Percentiles rank a stretch among this genome's conserved stretches.
These are phyloP conservation scores for Termitomyces sp. DNA, from an alignment of 768 basidiomycete genomes.

Conservation along the genomic window DNA sequence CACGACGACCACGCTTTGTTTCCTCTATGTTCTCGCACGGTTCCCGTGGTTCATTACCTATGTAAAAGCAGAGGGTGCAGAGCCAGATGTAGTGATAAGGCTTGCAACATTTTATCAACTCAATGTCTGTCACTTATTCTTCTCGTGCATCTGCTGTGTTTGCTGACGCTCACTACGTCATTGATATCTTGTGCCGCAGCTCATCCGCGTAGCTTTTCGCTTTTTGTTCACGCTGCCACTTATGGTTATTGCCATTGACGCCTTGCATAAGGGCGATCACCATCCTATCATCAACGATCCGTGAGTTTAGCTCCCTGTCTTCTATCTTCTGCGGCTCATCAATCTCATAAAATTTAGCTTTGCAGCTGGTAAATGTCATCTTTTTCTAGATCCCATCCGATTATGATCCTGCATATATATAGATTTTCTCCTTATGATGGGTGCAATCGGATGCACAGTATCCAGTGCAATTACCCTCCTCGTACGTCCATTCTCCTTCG, in stretches of 20 bases:
- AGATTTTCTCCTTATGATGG: conserved; percentile 73
- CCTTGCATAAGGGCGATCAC: conserved; percentile 38
- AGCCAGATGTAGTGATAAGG: conserved; percentile 70
- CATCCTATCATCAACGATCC: conserved; percentile 49
- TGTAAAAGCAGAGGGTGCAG: conserved; percentile 72
- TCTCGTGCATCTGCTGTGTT: neutral
- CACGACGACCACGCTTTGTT: conserved; percentile 63
- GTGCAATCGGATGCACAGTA: conserved; percentile 71
- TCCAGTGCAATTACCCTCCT: conserved; percentile 80
- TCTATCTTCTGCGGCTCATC: neutral
- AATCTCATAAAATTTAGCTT: conserved; percentile 37
- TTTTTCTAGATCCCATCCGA: neutral
- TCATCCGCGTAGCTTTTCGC: conserved; percentile 70
- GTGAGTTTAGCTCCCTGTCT: conserved; percentile 38
- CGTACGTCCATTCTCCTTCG: conserved; percentile 37
- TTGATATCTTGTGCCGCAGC: conserved; percentile 31
- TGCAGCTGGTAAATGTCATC: conserved; percentile 47
- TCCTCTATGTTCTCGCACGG: conserved; percentile 66
- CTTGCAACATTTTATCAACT: conserved; percentile 74
- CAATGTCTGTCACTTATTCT: conserved; percentile 53
- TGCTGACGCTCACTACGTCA: neutral
- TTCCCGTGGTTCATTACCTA: conserved; percentile 71
- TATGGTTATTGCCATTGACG: conserved; percentile 65
- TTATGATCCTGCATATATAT: neutral
- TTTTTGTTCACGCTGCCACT: conserved; percentile 73